phyloP scores from a whole-genome alignment of 257 asterid genomes.

The Orobanche coerulescens region DNA sequence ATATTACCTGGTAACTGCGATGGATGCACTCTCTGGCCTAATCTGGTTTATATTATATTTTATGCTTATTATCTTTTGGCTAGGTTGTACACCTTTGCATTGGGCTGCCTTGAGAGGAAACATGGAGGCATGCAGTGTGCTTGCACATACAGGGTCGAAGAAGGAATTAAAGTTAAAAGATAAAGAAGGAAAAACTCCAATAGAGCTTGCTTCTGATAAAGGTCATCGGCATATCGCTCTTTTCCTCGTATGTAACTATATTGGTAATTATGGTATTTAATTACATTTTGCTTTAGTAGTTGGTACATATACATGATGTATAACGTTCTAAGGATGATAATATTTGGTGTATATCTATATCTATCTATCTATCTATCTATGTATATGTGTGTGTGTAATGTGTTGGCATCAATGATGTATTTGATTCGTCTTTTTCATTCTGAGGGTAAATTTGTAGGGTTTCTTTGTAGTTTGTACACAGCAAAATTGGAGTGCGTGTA shows the following conservation, averaged over 20 bases:
- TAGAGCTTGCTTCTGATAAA: conserved; percentile 89
- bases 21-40: not conserved
- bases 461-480: not conserved
- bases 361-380: too few relatives aligned
- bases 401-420: not conserved
- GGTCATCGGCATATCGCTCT: conserved; percentile 85
- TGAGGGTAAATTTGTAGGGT: not conserved
- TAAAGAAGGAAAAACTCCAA: conserved; percentile 81
- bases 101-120: conserved; percentile 96
- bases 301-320: not conserved
- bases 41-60: conserved; percentile 14
- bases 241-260: conserved; percentile 82
- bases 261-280: conserved; percentile 24
- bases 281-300: not conserved
- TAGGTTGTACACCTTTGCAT: conserved; percentile 97
- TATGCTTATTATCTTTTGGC: conserved; percentile 23
- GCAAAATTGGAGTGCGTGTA: not conserved
- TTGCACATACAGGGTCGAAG: conserved; percentile 87
- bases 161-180: conserved; percentile 62
- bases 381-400: too few relatives aligned
- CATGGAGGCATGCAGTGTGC: conserved; percentile 85
- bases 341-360: not conserved
- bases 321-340: conserved; percentile 10
- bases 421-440: not conserved
- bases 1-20: not conserved